A percentile compares a stretch with the other conserved stretches of the same genome.
phyloP scores from a whole-genome alignment of 2,329 filamentous ascomycete genomes.

The Lecanicillium sp. region DNA sequence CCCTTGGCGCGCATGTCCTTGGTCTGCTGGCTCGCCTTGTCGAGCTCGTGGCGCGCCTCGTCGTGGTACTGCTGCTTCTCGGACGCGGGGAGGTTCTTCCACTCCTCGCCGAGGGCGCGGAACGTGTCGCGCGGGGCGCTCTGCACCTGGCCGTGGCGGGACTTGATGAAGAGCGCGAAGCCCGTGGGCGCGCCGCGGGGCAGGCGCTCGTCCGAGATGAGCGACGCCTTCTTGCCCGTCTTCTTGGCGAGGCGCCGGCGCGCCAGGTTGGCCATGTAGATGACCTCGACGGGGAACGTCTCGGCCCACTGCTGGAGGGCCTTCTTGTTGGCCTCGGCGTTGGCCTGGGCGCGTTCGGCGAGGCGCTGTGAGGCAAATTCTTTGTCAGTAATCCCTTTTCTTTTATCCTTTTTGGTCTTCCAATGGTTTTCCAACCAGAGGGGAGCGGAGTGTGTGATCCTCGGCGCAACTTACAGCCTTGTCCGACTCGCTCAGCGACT shows the following conservation, averaged over 20 bases:
- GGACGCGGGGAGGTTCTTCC: constrained; percentile 35
- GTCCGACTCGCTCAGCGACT: constrained; percentile 34
- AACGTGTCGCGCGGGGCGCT: constrained; percentile 17
- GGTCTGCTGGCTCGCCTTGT: constrained; percentile 22
- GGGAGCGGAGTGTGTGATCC: background rate
- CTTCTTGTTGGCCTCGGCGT: constrained; percentile 35
- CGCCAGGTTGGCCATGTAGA: constrained; percentile 42
- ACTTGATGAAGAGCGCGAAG: constrained; percentile 34
- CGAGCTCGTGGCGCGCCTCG: constrained; percentile 17
- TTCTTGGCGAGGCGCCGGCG: constrained; percentile 37
- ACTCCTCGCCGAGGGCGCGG: constrained; percentile 29
- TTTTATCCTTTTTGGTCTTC: background rate
- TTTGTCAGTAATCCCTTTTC: background rate
- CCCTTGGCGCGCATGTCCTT: constrained; percentile 21
- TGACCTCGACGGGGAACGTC: constrained; percentile 31
- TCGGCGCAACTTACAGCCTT: constrained; percentile 34
- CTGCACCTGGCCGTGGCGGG: constrained; percentile 29
- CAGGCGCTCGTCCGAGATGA: constrained; percentile 41
- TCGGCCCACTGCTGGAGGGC: constrained; percentile 44
- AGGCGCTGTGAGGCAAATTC: constrained; percentile 28
- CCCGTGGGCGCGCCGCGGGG: constrained; percentile 33
- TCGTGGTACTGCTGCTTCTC: constrained; percentile 39
- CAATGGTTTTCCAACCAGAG: background rate
- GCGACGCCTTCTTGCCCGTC: constrained; percentile 20
- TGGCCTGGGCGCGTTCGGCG: constrained; percentile 28